Base-by-base conservation (phyloP, 768 basidiomycete species). In the Pholiota molesta region DNA sequence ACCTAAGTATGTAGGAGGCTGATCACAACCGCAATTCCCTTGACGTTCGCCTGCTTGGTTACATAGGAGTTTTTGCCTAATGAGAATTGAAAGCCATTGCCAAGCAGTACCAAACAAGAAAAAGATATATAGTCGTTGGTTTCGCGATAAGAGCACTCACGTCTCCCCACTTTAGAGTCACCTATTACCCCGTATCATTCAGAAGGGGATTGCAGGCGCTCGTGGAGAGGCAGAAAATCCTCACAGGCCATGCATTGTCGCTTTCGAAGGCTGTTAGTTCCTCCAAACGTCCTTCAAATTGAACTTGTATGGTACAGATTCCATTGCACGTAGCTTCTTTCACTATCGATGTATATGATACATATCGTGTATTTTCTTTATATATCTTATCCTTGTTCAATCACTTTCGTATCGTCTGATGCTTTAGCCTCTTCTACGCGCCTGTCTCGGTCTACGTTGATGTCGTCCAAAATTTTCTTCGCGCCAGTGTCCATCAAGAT, bases 391-490 rank as follows among this genome's bases (percentile, higher is more conserved):
- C 9, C 8, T 49, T 55, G 47, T 51, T 52, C 51, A 39, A 52
- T 26, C 31, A 19, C 37, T n/a, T 59, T 40, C 21, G 35, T 35
- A 42, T 73, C 69, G 17, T 77, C 76, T 52, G 67, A 71, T 26
- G 73, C 69, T 52, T 77, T 68, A 17, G 80, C 81, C 60, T 79
- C 79, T 6, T 62, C 74, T 19, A 81, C 79, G 55, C 85, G 75
- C 35, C 74, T 75, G 52, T 78, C 81, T 63, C 90, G 80, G 69
- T 93, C 89, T 57, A 70, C 72, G n/a, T 84, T 90, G 66, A 99
- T 92, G 59, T 92, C 92, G 40, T 92, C 88, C 72, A 99, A 71
- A 65, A 99, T 92, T 62, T 80, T 82, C 67, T 81, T 84, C 19
- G 92, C 97, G 0, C 97, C 97, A 1, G 74, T 78, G 9, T 83